Evolutionary conservation across 2,329 filamentous ascomycete species (phyloP).

Genomic region (Epicoccum sorghinum): DNA sequence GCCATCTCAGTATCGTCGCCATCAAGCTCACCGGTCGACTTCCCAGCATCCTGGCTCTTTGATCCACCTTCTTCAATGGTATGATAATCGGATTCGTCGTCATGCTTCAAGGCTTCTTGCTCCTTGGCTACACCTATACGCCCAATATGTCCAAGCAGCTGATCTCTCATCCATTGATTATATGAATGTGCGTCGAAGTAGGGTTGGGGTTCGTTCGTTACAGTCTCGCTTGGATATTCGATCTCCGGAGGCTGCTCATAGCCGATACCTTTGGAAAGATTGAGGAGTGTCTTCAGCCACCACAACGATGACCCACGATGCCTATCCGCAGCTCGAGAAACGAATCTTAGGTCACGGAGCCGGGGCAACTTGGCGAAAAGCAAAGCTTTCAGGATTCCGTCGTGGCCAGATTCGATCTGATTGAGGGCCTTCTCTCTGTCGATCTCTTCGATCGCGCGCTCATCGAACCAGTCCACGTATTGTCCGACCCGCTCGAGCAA

Average conservation of each 20-base stretch:
- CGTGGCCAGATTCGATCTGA: conserved; percentile 6
- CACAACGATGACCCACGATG: not conserved
- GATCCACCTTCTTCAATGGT: no score
- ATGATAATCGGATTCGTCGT: no score
- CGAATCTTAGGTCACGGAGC: conserved; percentile 2
- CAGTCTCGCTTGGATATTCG: not conserved
- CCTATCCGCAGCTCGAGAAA: not conserved
- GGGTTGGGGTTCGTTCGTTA: not conserved
- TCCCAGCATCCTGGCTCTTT: no score
- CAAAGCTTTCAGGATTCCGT: conserved; percentile 8
- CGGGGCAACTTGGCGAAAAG: conserved; percentile 5
- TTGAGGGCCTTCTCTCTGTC: not conserved
- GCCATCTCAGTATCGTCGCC: no score
- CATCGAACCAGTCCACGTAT: conserved; percentile 5
- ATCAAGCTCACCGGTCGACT: no score
- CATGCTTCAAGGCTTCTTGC: no score
- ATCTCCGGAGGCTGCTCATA: not conserved
- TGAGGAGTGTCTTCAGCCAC: not conserved
- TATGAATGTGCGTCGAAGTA: no score
- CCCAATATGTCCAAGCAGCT: no score
- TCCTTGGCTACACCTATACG: no score
- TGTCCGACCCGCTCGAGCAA: not conserved
- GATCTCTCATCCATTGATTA: no score
- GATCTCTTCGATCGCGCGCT: not conserved
- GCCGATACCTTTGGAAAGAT: not conserved